A percentile compares a stretch with the other conserved stretches of the same genome.
Conservation (phyloP, 768 basidiomycete genomes). For the Tulasnella sp. region DNA sequence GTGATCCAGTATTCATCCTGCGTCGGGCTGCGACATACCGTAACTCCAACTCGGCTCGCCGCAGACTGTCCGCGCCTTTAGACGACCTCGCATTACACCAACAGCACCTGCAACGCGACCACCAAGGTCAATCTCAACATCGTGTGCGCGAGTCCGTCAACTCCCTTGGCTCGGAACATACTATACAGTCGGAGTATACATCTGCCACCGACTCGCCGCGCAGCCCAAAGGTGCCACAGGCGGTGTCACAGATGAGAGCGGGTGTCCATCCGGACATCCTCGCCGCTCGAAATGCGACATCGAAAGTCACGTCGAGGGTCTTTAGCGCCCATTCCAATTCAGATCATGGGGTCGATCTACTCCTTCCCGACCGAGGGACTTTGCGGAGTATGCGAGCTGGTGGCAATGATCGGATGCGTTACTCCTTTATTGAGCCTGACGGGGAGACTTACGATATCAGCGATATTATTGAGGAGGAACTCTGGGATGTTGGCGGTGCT, state of each 20-base stretch:
- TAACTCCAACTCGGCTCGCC: slow-evolving; percentile 47
- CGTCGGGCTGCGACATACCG: slow-evolving; percentile 72
- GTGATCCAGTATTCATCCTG: slow-evolving; percentile 85
- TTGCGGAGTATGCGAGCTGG: slow-evolving; percentile 64
- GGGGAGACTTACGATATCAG: slow-evolving; percentile 91
- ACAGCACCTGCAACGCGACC: slow-evolving; percentile 57
- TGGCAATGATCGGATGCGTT: slow-evolving; percentile 62
- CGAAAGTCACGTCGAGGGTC: slow-evolving; percentile 74
- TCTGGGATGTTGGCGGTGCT: slow-evolving; percentile 34
- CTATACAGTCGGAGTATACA: slow-evolving; percentile 16
- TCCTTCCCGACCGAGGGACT: slow-evolving; percentile 73
- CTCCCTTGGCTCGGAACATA: slow-evolving; percentile 16
- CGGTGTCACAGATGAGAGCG: slow-evolving; percentile 16
- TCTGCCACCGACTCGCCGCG: slow-evolving; percentile 6
- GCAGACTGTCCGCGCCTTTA: slow-evolving; percentile 61
- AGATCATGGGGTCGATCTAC: slow-evolving; percentile 77
- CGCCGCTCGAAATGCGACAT: slow-evolving; percentile 80
- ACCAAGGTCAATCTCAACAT: slow-evolving; percentile 24
- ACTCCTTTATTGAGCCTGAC: slow-evolving; percentile 85
- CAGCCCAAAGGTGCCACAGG: not conserved
- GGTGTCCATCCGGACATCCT: slow-evolving; percentile 78
- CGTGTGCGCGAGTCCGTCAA: slow-evolving; percentile 8
- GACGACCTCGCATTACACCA: slow-evolving; percentile 74
- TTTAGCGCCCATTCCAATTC: slow-evolving; percentile 64
- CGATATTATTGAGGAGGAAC: slow-evolving; percentile 84